Evolutionary conservation across 2,329 filamentous ascomycete genomes (phyloP).

Genomic region (Paradendryphiella salina): DNA sequence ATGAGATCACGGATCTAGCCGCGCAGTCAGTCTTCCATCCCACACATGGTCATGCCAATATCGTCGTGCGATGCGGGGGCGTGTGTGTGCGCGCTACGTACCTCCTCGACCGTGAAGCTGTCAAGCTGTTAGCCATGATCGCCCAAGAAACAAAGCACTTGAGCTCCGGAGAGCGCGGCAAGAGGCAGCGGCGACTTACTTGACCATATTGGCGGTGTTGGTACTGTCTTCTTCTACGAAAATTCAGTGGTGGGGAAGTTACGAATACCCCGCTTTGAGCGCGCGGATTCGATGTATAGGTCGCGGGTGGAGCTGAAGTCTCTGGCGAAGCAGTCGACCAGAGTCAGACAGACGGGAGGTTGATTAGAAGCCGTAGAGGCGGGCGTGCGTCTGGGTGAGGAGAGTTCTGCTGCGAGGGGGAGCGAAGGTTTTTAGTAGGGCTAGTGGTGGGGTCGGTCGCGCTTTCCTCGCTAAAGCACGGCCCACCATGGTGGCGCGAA

Average conservation of each 20-base stretch:
- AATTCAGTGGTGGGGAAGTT: conserved; percentile 41
- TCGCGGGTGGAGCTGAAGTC: conserved; percentile 31
- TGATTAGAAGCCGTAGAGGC: conserved; percentile 29
- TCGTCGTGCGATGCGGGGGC: conserved; percentile 22
- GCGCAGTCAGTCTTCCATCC: conserved; percentile 34
- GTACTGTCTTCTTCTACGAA: conserved; percentile 39
- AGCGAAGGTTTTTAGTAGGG: conserved; percentile 22
- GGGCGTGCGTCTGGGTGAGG: conserved; percentile 23
- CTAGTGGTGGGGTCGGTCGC: conserved; percentile 23
- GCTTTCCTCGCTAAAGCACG: conserved; percentile 21
- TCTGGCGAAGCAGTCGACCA: conserved; percentile 41
- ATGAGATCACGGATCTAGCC: conserved; percentile 71
- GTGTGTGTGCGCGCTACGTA: conserved; percentile 50
- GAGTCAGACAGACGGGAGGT: conserved; percentile 33
- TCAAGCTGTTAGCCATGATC: conserved; percentile 54
- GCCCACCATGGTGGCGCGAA: conserved; percentile 20
- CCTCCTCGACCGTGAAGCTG: conserved; percentile 97
- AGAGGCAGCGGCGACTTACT: conserved; percentile 68
- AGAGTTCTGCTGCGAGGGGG: conserved; percentile 19
- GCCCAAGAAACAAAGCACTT: neutral
- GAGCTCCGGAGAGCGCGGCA: neutral
- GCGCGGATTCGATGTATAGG: conserved; percentile 28
- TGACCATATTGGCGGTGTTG: conserved; percentile 97
- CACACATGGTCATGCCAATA: conserved; percentile 10
- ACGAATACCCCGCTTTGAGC: conserved; percentile 44